Base-by-base conservation (phyloP, 306 rosid species). In the Canavalia ensiformis region DNA sequence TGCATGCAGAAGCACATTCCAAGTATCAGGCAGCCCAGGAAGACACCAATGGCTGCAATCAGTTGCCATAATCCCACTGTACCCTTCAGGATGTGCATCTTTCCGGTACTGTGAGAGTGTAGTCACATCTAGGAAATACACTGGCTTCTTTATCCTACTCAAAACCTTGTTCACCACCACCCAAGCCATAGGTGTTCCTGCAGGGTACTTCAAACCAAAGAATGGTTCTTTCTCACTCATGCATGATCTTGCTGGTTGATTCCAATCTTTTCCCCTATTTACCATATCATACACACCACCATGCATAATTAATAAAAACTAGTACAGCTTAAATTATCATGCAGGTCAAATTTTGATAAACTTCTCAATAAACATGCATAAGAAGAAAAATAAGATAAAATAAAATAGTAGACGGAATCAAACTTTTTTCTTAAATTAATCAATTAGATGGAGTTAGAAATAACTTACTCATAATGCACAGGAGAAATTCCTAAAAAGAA, bases 11-110 rank as follows among this genome's bases (percentile, higher is more conserved):
- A 95, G 94, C 75, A 88, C 76, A 62, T 95, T 95, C 99, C 99
- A 95, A 28, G 99, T 95, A 81, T 95, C 99, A 8, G 99, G 97
- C 50, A 95, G 82, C 0, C 99, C 99, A 0, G 99, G 99, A 55
- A 95, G 97, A 64, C 99, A 95, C 99, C 99, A 95, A 7, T 95
- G 99, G 81, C 99, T 95, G 71, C 99, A 95, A 76, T 95, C 99
- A 1, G 79, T 88, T 9, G 87, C 68, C 64, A 84, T 3, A 37
- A 85, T 83, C 2, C 96, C 93, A 73, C 98, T 90, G 5, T 89
- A 95, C 0, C 81, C 90, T 4, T 92, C 90, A 5, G 99, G 99
- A 80, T 95, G 99, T 8, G 90, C 98, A 30, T 95, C 99, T 81
- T 93, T 95, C 3, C 99, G 56, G 46, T 83, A 85, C 57, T 95